Conservation (phyloP, 2,329 filamentous ascomycete species). For the Sporothrix euskadiensis region DNA sequence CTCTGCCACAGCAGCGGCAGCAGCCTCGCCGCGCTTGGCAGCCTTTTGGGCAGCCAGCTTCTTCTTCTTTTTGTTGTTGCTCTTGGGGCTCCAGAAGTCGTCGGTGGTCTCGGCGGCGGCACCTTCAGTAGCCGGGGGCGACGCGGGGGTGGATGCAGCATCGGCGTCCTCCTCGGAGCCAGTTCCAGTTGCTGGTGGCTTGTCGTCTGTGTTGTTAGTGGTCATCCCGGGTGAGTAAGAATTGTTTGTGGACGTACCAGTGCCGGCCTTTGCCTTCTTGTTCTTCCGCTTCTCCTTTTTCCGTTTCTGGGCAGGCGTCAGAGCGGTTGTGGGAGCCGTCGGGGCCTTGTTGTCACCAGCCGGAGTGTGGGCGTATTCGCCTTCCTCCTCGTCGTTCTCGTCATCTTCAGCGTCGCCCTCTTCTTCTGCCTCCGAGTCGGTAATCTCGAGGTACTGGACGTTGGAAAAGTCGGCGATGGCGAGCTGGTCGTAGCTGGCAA, state of each 20-base stretch:
- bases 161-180: conserved; percentile 19
- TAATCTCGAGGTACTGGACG: conserved; percentile 44
- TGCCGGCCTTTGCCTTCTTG: conserved; percentile 1
- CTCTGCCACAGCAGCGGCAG: background rate
- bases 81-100: background rate
- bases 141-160: background rate
- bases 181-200: conserved; percentile 7
- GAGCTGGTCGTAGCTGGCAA: conserved; percentile 46
- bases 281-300: conserved; percentile 24
- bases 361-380: background rate
- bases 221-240: background rate
- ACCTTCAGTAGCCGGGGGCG: background rate
- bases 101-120: background rate
- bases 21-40: conserved; percentile 9
- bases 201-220: conserved; percentile 14
- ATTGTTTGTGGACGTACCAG: background rate
- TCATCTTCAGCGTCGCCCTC: conserved; percentile 34
- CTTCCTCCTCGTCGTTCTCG: conserved; percentile 25
- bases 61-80: conserved; percentile 29
- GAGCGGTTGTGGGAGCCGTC: background rate
- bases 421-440: conserved; percentile 46
- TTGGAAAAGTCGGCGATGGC: conserved; percentile 46
- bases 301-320: conserved; percentile 9
- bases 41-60: conserved; percentile 30
- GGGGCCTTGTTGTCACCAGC: background rate